Evolutionary conservation across 2,329 filamentous ascomycete genomes (phyloP), one percentile per base, ranked within the genome.

Genomic region (Fusarium keratoplasticum): DNA sequence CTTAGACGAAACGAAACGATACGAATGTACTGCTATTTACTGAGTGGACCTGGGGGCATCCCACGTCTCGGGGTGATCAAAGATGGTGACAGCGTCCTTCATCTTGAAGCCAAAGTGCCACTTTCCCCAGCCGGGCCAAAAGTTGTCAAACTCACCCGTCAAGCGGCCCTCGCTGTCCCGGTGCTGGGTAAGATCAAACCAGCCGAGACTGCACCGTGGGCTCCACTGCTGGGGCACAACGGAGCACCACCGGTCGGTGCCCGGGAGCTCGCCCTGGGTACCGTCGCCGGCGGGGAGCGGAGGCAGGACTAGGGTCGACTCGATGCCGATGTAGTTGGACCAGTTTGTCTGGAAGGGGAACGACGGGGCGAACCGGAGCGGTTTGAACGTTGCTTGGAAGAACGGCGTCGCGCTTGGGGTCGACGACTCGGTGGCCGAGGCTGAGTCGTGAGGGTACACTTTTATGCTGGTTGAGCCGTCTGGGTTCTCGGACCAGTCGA

Each of bases 181-280:
- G 29, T 82, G 77, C 78, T 87, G 85, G 42, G 79, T 76, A 64
- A 89, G 72, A 65, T 89, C 87, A 64, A 85, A 84, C 86, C 87
- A 88, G 0, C 83, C 83, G 7, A 88, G 25, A n/a, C 77, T 81
- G 1, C 84, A 80, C 18, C 69, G 64, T n/a, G 72, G 69, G n/a
- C 75, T 77, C 36, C 73, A 78, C 74, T 81, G 77, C 9, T 66
- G 63, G 18, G 84, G 83, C 22, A 77, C 40, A 29, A 86, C 76
- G 63, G 80, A 79, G 71, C 82, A 84, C 87, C 87, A 89, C n/a
- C 77, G 75, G 18, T 85, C 76, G 0, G 87, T 88, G 3, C 86
- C 85, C 1, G 83, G 81, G 2, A 88, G 78, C 76, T 88, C 87
- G 35, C 77, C 81, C 52, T 82, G 80, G 44, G 78, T 81, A 5